Conservation (phyloP, 768 basidiomycete species). For the Calocera cornea region DNA sequence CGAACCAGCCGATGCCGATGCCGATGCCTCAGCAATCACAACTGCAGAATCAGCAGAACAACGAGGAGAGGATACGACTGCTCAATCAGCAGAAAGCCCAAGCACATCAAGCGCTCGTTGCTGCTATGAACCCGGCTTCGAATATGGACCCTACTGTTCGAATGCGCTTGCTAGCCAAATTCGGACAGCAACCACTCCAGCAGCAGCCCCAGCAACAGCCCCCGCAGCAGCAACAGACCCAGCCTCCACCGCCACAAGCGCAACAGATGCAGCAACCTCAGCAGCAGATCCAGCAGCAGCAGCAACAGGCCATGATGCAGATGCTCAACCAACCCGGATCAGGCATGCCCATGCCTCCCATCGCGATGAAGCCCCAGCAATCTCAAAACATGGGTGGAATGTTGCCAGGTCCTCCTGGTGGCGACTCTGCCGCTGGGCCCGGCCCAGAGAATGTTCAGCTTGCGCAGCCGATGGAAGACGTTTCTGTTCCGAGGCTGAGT, state of each 20-base stretch:
- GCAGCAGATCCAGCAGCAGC: constrained; percentile 12
- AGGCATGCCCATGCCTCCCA: neutral
- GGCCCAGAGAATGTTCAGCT: neutral
- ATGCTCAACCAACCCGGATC: neutral
- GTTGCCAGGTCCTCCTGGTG: neutral
- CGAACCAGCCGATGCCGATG: neutral
- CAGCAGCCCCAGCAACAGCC: constrained; percentile 11
- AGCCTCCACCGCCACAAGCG: neutral
- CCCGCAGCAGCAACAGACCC: constrained; percentile 3
- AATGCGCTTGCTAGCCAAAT: neutral
- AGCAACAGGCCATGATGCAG: constrained; percentile 3
- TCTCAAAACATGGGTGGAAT: neutral
- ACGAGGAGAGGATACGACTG: constrained; percentile 5
- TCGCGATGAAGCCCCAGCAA: neutral
- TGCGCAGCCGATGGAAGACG: neutral
- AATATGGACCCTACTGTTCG: neutral
- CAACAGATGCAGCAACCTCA: constrained; percentile 8
- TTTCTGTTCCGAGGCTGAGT: neutral
- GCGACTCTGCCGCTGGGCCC: neutral
- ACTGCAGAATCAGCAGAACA: constrained; percentile 2
- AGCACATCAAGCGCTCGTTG: neutral
- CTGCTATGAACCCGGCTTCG: neutral
- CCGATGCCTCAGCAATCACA: constrained; percentile 8
- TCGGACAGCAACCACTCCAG: neutral
- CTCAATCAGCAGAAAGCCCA: neutral